Conservation (phyloP, 768 basidiomycete species). For the Lentinula boryana region DNA sequence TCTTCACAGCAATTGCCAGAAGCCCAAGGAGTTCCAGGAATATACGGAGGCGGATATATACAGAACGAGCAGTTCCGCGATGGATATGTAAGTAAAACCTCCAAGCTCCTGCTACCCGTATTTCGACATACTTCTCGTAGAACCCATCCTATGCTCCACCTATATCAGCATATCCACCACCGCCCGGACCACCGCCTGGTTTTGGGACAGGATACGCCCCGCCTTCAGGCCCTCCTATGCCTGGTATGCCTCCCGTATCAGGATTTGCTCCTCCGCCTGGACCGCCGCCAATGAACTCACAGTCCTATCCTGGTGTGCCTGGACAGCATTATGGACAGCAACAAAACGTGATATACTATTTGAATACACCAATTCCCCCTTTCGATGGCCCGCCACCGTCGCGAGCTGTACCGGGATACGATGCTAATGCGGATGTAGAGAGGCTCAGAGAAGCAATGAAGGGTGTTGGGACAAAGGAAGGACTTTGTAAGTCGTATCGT, state of each 20-base stretch:
- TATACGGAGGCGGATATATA: not conserved
- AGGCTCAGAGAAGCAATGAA: not conserved
- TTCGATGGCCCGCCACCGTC: not conserved
- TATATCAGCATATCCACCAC: not conserved
- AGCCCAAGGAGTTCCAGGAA: not conserved
- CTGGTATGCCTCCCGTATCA: not conserved
- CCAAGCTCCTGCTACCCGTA: not conserved
- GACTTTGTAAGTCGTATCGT: not conserved
- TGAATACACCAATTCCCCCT: slow-evolving; percentile 1
- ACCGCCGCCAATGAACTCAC: not conserved
- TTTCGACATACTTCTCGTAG: not conserved
- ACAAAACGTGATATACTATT: not conserved
- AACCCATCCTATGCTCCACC: not conserved
- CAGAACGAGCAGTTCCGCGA: not conserved
- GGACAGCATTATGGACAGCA: not conserved
- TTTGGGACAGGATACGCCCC: not conserved
- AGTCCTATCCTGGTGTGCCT: not conserved
- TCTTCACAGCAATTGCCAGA: not conserved
- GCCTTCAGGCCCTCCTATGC: not conserved
- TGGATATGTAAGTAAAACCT: not conserved
- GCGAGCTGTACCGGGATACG: not conserved
- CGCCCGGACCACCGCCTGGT: not conserved
- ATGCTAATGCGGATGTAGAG: not conserved
- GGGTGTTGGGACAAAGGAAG: slow-evolving; percentile 2
- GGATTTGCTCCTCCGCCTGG: not conserved